Base-by-base conservation (phyloP, 179 eudicot species). In the Heliamphora pulchella region DNA sequence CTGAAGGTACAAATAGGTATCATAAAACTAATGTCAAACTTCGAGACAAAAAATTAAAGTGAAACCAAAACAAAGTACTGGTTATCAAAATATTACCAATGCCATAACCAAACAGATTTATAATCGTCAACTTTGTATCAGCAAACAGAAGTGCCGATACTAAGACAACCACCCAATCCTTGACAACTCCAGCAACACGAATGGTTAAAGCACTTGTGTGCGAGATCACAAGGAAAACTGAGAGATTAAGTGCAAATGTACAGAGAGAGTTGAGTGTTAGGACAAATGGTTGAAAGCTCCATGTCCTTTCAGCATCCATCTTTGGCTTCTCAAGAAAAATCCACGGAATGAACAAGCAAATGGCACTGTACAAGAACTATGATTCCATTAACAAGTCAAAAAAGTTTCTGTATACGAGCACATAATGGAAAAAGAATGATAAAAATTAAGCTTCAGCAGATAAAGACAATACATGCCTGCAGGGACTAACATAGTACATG, bases 131-230 rank as follows among this genome's bases (percentile, higher is more conserved):
- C 86, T 92, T 91, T 51, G 98, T 91, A 83, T 96, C 99, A 9
- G 99, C 99, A 85, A 95, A 95, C 41, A 95, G 86, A 75, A 95
- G 90, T 59, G 98, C 98, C 64, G 98, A 95, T 41, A 95, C 78
- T 53, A 95, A 85, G 81, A 95, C 98, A 70, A 95, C 98, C 85
- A 92, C 95, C 98, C 98, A 95, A 89, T 96, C 99, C 89, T 96
- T 96, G 81, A 96, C 99, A 72, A 96, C 99, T 47, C 99, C 99
- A 81, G 99, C 99, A 76, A 96, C 99, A 44, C 99, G 97, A 81
- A 96, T 92, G 53, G 99, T 96, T 80, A 96, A 85, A 20, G 99
- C 99, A 87, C 99, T 96, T 50, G 99, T 96, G 84, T 96, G 96
- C 5, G 95, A 86, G 78, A 96, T 96, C 80, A 96, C 98, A 68